A percentile compares a stretch with the other conserved stretches of the same genome.
Conservation (phyloP, 108 stramenopile genomes). For the Pelagomonas calceolata region DNA sequence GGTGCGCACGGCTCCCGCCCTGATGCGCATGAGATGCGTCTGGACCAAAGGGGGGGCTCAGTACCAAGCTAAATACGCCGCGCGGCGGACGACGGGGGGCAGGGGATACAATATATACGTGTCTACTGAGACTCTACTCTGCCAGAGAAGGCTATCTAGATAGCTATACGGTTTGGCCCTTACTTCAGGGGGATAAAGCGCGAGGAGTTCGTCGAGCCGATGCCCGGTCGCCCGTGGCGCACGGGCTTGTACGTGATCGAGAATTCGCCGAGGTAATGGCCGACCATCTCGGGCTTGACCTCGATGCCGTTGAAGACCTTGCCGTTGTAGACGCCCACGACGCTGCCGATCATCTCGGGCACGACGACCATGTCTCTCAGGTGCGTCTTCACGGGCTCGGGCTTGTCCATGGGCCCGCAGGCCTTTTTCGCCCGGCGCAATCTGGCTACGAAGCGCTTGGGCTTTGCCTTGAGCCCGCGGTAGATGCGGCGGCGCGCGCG, state of each 20-base stretch:
- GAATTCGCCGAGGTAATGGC: conserved; percentile 99
- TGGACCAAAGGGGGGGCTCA: too few relatives aligned
- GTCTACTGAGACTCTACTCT: too few relatives aligned
- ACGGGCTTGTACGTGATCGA: conserved; percentile 99
- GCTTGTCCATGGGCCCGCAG: conserved; percentile 90
- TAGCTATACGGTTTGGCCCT: too few relatives aligned
- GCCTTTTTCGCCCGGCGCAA: conserved; percentile 98
- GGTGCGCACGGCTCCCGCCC: too few relatives aligned
- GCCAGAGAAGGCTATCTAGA: too few relatives aligned
- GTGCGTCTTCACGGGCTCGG: conserved; percentile 97
- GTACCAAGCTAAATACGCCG: too few relatives aligned
- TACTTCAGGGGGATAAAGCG: conserved; percentile 98
- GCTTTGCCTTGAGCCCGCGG: conserved; percentile 96
- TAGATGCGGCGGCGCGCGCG: conserved; percentile 96
- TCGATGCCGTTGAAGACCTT: conserved; percentile 95
- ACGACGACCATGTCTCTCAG: conserved; percentile 98
- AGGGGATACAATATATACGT: too few relatives aligned
- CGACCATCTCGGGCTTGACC: conserved; percentile 99
- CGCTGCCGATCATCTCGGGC: conserved; percentile 99
- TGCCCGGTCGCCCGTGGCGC: conserved; percentile 95
- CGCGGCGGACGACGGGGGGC: too few relatives aligned
- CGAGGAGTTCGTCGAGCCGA: conserved; percentile 87
- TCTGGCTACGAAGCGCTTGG: conserved; percentile 96
- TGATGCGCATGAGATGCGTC: too few relatives aligned
- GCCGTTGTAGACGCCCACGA: conserved; percentile 99